Conservation (phyloP, 352 stramenopile genomes). For the Phytophthora vignae region DNA sequence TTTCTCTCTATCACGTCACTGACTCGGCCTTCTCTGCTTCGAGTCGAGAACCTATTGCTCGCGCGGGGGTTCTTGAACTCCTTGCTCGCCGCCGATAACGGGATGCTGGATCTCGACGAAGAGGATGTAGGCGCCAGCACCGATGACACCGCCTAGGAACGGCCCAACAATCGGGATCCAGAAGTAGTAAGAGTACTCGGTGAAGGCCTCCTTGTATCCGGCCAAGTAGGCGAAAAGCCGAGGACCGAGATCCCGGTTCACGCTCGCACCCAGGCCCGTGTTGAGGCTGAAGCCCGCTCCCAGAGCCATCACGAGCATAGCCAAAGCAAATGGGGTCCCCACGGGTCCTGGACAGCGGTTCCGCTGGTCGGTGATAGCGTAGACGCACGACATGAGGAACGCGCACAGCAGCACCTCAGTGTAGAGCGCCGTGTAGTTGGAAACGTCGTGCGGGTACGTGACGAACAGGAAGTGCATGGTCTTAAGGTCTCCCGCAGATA, state of each 20-base stretch:
- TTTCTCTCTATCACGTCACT: no score
- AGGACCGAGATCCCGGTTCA: constrained; percentile 46
- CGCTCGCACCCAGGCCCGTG: constrained; percentile 48
- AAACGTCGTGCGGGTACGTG: neutral
- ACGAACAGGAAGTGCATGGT: neutral
- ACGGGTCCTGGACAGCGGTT: constrained; percentile 30
- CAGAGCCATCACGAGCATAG: constrained; percentile 38
- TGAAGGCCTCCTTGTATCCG: constrained; percentile 29
- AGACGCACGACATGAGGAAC: constrained; percentile 30
- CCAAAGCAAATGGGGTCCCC: constrained; percentile 26
- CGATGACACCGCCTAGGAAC: neutral
- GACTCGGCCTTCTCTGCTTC: no score
- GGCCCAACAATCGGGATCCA: neutral
- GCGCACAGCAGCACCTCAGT: constrained; percentile 26
- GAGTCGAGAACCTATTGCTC: no score
- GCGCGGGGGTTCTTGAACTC: no score
- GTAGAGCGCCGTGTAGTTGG: constrained; percentile 12
- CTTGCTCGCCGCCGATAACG: neutral
- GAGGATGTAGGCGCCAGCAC: neutral
- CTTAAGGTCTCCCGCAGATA: neutral
- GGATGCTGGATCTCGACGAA: neutral
- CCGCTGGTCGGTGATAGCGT: constrained; percentile 33
- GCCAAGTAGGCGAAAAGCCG: constrained; percentile 45
- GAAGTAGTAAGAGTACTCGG: neutral
- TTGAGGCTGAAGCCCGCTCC: constrained; percentile 43